Conservation (phyloP, 768 basidiomycete species). For the Hygrophorus pudorinus region DNA sequence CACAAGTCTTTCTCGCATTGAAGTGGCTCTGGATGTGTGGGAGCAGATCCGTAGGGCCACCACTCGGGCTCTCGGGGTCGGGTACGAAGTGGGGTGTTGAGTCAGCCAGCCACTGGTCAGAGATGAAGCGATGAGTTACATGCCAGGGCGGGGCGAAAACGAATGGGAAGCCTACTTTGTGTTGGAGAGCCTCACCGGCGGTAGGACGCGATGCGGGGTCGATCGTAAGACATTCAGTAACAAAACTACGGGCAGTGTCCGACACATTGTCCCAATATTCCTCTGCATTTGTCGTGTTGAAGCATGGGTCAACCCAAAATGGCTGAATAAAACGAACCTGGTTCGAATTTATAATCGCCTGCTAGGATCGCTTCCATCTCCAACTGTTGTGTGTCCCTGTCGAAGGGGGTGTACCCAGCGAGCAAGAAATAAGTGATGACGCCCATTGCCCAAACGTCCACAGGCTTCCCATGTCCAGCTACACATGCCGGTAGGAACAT, state of each 20-base stretch:
- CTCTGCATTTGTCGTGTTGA: constrained; percentile 16
- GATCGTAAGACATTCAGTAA: constrained; percentile 71
- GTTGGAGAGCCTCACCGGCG: constrained; percentile 60
- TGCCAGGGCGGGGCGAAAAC: not conserved
- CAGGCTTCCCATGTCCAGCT: constrained; percentile 92
- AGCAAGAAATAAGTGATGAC: constrained; percentile 98
- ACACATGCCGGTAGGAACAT: constrained; percentile 5
- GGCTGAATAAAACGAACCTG: constrained; percentile 35
- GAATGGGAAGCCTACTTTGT: constrained; percentile 33
- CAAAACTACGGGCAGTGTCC: constrained; percentile 74
- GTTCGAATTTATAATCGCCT: constrained; percentile 82
- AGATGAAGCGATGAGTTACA: not conserved
- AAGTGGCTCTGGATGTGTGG: constrained; percentile 87
- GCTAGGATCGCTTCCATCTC: constrained; percentile 95
- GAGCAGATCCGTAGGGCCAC: constrained; percentile 66
- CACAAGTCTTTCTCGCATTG: constrained; percentile 80
- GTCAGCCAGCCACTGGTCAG: constrained; percentile 59
- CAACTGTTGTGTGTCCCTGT: constrained; percentile 75
- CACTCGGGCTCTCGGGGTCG: constrained; percentile 44
- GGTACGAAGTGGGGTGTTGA: constrained; percentile 62
- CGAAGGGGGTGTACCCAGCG: constrained; percentile 87
- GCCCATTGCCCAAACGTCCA: constrained; percentile 96
- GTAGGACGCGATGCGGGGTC: constrained; percentile 78
- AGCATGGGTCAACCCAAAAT: too few relatives aligned
- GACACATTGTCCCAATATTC: constrained; percentile 89